Evolutionary conservation across 805 yeast genomes (phyloP).

Genomic region (Myxozyma neglecta): DNA sequence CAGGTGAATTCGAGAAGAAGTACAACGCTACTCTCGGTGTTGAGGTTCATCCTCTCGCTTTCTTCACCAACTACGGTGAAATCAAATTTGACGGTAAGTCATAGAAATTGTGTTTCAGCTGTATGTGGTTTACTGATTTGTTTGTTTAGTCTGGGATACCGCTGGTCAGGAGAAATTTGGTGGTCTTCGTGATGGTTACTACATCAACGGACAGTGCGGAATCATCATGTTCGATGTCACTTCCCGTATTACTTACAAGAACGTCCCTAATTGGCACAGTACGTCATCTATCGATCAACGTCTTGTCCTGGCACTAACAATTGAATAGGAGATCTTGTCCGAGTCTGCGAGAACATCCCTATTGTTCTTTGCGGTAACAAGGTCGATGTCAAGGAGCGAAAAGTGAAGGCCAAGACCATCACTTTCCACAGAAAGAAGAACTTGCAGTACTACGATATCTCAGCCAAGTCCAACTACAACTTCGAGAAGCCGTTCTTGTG

Average conservation of each 20-base stretch:
- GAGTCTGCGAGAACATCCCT: constrained; percentile 99
- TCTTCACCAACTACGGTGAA: constrained; percentile 98
- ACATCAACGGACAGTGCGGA: constrained; percentile 99
- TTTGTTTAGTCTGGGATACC: constrained; percentile 85
- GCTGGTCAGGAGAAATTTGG: constrained; percentile 99
- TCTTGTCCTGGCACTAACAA: not conserved
- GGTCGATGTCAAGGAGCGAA: constrained; percentile 99
- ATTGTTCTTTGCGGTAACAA: constrained; percentile 99
- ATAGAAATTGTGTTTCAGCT: not conserved
- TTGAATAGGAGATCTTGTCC: constrained; percentile 67
- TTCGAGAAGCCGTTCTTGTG: constrained; percentile 99
- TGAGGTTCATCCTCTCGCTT: constrained; percentile 97
- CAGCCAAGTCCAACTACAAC: constrained; percentile 99
- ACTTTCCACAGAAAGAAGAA: constrained; percentile 99
- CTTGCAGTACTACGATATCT: constrained; percentile 98
- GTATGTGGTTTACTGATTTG: not conserved
- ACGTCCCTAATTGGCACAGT: constrained; percentile 99
- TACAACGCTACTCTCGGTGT: constrained; percentile 99
- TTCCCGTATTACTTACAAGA: constrained; percentile 98
- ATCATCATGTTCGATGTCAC: constrained; percentile 99
- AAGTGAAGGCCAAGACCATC: constrained; percentile 99
- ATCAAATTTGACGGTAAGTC: constrained; percentile 73
- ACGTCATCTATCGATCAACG: not conserved
- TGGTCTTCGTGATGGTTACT: constrained; percentile 99
- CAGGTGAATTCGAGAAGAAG: constrained; percentile 97